Evolutionary conservation across 257 asterid species (phyloP), one percentile per base, ranked within the genome.

Genomic region (Asclepias syriaca): DNA sequence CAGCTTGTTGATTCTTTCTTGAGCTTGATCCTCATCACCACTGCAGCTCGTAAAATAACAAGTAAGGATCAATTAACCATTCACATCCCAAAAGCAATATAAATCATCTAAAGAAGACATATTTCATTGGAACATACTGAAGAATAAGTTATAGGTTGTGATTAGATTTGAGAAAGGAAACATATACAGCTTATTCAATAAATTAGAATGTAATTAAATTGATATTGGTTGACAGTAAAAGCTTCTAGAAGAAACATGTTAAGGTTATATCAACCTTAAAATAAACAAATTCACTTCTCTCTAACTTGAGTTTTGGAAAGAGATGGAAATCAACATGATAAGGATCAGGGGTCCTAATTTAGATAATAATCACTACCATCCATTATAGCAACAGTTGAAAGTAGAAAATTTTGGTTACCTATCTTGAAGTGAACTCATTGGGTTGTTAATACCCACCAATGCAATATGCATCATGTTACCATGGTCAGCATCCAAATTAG

Each of bases 11-110:
- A 92, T 66, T 85, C 99, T 85, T 84, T 95, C 97, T 85, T 95
- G 99, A 74, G 99, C 99, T 83, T 95, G 99, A 83, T 95, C 99
- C 82, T 95, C 99, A 69, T 95, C 99, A 34, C 99, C 99, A 77
- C 99, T 95, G 84, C 75, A 76, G 64, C 72, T 45, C 76, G 68
- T 48, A 54, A 69, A 40, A 77, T 43, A 32, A 57, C 69, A 57
- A 58, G 29, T 32, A 48, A 64, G 29, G 54, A 43, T 66, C 37
- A 68, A 50, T 18, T 19, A 56, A 57, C 43, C 69, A 29, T 27
- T 55, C 50, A 22, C 40, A 21, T 29, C 53, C 43, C 61, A 27
- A 43, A 66, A 37, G 8, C 27, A 67, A 4, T 7, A 32, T 10
- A 32, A 48, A 29, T 48, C 8, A 21, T 45, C n/a, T 51, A 43